phyloP scores from a whole-genome alignment of 352 stramenopile species.

The Phytophthora sansomeana region DNA sequence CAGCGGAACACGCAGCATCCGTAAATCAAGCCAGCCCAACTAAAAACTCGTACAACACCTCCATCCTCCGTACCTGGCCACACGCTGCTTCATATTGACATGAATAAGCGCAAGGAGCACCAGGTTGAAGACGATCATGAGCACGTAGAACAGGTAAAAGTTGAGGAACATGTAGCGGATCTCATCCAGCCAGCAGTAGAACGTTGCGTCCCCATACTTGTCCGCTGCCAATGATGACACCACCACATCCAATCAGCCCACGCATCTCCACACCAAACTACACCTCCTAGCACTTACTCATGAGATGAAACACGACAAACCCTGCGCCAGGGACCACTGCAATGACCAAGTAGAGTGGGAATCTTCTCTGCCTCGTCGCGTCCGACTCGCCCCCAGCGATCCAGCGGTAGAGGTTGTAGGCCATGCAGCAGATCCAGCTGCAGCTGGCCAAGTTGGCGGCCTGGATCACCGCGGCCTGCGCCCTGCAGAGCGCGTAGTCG shows the following conservation, averaged over 20 bases:
- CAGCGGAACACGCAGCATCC: too few species aligned
- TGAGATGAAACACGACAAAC: constrained; percentile 65
- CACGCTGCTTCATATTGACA: constrained; percentile 70
- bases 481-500: constrained; percentile 51
- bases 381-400: constrained; percentile 77
- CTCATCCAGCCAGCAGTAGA: constrained; percentile 85
- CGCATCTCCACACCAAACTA: not conserved
- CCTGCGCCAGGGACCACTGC: constrained; percentile 58
- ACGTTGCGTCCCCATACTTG: constrained; percentile 80
- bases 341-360: constrained; percentile 61
- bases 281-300: constrained; percentile 37
- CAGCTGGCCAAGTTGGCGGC: constrained; percentile 62
- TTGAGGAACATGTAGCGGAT: constrained; percentile 74
- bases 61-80: constrained; percentile 44
- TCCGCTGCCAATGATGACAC: constrained; percentile 42
- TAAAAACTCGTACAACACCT: not conserved
- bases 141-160: constrained; percentile 79
- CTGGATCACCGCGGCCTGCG: constrained; percentile 71
- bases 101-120: constrained; percentile 70
- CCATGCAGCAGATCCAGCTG: constrained; percentile 81
- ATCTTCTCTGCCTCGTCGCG: constrained; percentile 65
- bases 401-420: constrained; percentile 86
- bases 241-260: constrained; percentile 1
- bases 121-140: constrained; percentile 79
- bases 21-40: not conserved